Evolutionary conservation across 2,329 filamentous ascomycete species (phyloP).

Genomic region (Paraconiothyrium brasiliense): DNA sequence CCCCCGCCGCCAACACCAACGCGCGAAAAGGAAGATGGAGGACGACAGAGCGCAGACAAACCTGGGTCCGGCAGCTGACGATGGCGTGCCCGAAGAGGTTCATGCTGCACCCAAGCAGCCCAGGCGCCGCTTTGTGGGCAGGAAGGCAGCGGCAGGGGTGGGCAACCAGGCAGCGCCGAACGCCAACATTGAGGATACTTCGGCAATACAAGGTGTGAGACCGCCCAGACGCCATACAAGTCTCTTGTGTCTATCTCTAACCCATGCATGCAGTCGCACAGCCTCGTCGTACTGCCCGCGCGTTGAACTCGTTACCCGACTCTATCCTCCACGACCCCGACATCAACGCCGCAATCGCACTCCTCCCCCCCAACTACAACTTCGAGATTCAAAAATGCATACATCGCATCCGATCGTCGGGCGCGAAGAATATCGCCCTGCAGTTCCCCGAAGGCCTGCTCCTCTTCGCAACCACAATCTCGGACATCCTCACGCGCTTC

Average conservation of each 20-base stretch:
- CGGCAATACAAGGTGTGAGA: constrained; percentile 73
- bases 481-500: constrained; percentile 94
- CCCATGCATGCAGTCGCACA: constrained; percentile 67
- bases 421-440: constrained; percentile 85
- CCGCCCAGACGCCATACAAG: constrained; percentile 13
- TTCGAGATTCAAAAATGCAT: constrained; percentile 99
- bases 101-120: constrained; percentile 71
- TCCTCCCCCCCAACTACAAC: constrained; percentile 95
- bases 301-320: constrained; percentile 89
- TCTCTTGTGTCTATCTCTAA: constrained; percentile 13
- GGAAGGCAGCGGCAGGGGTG: constrained; percentile 73
- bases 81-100: constrained; percentile 66
- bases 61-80: constrained; percentile 73
- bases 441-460: constrained; percentile 97
- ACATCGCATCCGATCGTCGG: constrained; percentile 84
- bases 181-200: constrained; percentile 66
- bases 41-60: constrained; percentile 76
- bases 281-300: constrained; percentile 75
- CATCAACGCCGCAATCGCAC: constrained; percentile 84
- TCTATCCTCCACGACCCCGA: constrained; percentile 86
- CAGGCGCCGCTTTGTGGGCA: constrained; percentile 90
- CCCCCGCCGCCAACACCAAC: not conserved
- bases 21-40: constrained; percentile 66
- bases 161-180: constrained; percentile 53
- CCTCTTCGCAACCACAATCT: constrained; percentile 95